Base-by-base conservation (phyloP, 805 yeast species). In the Saturnispora kantuleensis region DNA sequence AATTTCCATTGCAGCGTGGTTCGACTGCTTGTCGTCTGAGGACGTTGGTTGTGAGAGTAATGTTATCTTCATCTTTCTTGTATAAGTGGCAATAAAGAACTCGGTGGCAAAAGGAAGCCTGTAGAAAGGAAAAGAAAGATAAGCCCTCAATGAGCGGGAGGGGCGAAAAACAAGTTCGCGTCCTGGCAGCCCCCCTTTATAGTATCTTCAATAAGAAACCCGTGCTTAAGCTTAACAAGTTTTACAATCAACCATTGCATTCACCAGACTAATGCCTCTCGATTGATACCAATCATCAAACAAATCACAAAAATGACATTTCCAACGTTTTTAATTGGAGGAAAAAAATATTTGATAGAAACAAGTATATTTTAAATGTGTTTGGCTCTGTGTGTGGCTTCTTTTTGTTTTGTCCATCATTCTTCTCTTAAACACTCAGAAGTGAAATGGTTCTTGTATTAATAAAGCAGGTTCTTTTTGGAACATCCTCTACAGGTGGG, bases 1-100 rank as follows among this genome's bases (percentile, higher is more conserved):
- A 41, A 77, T 63, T 55, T 72, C 69, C 47, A 71, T 71, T 1
- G 79, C 73, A 29, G 74, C 61, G 18, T 43, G 37, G 15, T 10
- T 33, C 17, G 37, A 28, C 39, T 28, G 30, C 16, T 38, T 16
- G 12, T 17, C 26, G 6, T 17, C n/a, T 9, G 42, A 36, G 16
- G 41, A 37, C 52, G 31, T 18, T 31, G 38, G 38, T 12, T 37
- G 38, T 15, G 38, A 43, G 16, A 43, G 42, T 17, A 43, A 28
- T 26, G 70, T 66, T 38, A 74, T 68, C 56, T 71, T 74, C 80
- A 74, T 74, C 33, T 35, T 11, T 40, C 10, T 13, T 31, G 18
- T 17, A 41, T 17, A 34, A 35, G 10, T 17, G 32, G 13, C 31
- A 21, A 13, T 29, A 31, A 39, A 31, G 35, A 28, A 12, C 15